A percentile compares a stretch with the other conserved stretches of the same genome.
Evolutionary conservation across 2,329 filamentous ascomycete genomes (phyloP).

Genomic region (Cordyceps javanica): DNA sequence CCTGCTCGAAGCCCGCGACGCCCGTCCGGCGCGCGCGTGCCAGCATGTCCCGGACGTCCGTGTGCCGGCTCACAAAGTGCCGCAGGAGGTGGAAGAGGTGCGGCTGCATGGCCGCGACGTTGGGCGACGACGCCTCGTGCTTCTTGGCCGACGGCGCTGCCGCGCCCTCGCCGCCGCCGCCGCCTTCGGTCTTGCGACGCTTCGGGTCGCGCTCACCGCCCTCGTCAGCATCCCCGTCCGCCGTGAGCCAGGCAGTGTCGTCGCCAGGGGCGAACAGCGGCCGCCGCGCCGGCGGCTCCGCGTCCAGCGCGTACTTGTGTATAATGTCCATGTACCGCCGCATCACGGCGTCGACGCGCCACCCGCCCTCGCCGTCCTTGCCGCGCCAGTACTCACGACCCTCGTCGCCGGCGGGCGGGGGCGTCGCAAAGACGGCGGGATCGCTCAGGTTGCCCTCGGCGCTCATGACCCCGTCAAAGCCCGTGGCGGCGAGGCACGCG

Average conservation of each 20-base stretch:
- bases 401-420: constrained; percentile 58
- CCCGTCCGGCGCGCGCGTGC: constrained; percentile 64
- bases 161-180: constrained; percentile 11
- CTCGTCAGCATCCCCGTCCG: constrained; percentile 26
- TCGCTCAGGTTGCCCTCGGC: constrained; percentile 94
- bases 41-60: constrained; percentile 78
- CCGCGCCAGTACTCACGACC: constrained; percentile 84
- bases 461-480: constrained; percentile 90
- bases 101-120: constrained; percentile 75
- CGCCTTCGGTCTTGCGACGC: constrained; percentile 38
- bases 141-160: constrained; percentile 5
- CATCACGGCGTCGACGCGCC: constrained; percentile 80
- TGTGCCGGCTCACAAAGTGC: constrained; percentile 72
- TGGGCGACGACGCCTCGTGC: constrained; percentile 43
- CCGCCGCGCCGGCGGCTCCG: constrained; percentile 57
- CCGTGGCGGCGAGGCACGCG: constrained; percentile 72
- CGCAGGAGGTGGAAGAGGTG: constrained; percentile 91
- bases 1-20: constrained; percentile 68
- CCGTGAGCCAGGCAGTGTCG: constrained; percentile 39
- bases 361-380: constrained; percentile 72
- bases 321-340: constrained; percentile 88
- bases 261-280: constrained; percentile 68
- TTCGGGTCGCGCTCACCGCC: constrained; percentile 46
- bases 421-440: constrained; percentile 72
- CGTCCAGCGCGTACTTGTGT: constrained; percentile 66